phyloP scores from a whole-genome alignment of 164 flowering plant species.

The Protea cynaroides region DNA sequence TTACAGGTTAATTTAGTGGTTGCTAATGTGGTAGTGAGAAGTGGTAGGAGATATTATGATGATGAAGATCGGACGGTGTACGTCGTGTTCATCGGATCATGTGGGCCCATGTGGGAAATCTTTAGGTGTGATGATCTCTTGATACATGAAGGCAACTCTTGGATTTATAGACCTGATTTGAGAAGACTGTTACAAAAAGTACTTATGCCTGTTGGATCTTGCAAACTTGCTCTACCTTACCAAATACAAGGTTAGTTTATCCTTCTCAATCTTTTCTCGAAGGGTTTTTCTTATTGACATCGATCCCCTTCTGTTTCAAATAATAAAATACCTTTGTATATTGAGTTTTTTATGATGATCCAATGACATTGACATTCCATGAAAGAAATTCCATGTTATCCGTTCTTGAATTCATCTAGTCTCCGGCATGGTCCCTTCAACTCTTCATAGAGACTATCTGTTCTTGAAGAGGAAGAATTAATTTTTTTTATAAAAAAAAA shows the following conservation, averaged over 20 bases:
- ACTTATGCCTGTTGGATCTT: slow-evolving; percentile 54
- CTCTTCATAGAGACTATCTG: no score
- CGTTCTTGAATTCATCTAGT: no score
- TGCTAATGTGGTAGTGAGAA: slow-evolving; percentile 50
- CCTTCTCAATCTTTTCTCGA: background rate
- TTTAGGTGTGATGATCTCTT: slow-evolving; percentile 69
- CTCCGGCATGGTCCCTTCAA: no score
- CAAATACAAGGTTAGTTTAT: slow-evolving; percentile 32
- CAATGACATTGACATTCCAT: no score
- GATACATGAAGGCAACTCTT: slow-evolving; percentile 23
- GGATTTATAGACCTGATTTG: slow-evolving; percentile 56
- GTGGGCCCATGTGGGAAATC: slow-evolving; percentile 71
- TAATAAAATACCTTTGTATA: no score
- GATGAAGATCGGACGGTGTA: slow-evolving; percentile 26
- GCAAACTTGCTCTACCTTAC: slow-evolving; percentile 44
- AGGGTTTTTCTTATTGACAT: no score
- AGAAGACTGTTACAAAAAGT: slow-evolving; percentile 44
- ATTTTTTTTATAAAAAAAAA: no score
- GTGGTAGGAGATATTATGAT: slow-evolving; percentile 13
- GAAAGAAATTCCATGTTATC: no score
- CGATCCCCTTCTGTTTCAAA: no score
- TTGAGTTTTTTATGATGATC: no score
- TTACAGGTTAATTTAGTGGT: slow-evolving; percentile 66
- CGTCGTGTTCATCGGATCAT: slow-evolving; percentile 50
- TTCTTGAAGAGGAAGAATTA: no score